Evolutionary conservation across 164 flowering plant genomes (phyloP).

Genomic region (Dillenia turbinata): DNA sequence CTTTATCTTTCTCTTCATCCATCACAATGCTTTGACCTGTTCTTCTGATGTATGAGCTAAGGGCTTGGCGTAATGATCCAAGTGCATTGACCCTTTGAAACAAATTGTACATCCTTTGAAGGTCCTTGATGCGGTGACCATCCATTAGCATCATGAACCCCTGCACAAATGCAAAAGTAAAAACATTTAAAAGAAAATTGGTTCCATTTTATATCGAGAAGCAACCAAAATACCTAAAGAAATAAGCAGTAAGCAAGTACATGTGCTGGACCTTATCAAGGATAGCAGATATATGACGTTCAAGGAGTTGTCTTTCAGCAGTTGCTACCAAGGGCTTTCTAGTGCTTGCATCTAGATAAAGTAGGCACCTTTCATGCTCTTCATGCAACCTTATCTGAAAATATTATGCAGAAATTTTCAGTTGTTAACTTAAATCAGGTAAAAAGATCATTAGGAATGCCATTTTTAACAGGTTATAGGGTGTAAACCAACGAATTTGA

Average conservation of each 20-base stretch:
- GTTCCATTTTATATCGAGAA: neutral
- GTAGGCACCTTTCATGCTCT: slow-evolving; percentile 90
- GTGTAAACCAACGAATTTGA: neutral
- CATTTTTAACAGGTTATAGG: neutral
- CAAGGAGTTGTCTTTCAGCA: slow-evolving; percentile 89
- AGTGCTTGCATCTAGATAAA: slow-evolving; percentile 79
- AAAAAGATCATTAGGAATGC: neutral
- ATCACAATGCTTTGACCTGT: slow-evolving; percentile 83
- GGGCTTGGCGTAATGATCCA: slow-evolving; percentile 78
- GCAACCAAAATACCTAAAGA: neutral
- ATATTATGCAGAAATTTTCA: slow-evolving; percentile 6
- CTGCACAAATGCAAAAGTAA: slow-evolving; percentile 27
- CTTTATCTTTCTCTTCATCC: slow-evolving; percentile 99
- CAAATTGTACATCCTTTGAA: slow-evolving; percentile 70
- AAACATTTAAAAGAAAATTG: neutral
- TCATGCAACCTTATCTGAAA: slow-evolving; percentile 89
- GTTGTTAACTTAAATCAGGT: slow-evolving; percentile 1
- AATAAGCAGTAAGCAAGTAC: slow-evolving; percentile 1
- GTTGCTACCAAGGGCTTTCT: slow-evolving; percentile 81
- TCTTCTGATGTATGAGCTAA: slow-evolving; percentile 71
- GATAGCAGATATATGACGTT: slow-evolving; percentile 75
- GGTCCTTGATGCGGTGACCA: slow-evolving; percentile 89
- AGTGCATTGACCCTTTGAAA: slow-evolving; percentile 82
- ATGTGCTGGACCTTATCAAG: slow-evolving; percentile 74
- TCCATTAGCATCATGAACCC: slow-evolving; percentile 94